Evolutionary conservation across 441 rosid species (phyloP).

Genomic region (Caryocar brasiliense): DNA sequence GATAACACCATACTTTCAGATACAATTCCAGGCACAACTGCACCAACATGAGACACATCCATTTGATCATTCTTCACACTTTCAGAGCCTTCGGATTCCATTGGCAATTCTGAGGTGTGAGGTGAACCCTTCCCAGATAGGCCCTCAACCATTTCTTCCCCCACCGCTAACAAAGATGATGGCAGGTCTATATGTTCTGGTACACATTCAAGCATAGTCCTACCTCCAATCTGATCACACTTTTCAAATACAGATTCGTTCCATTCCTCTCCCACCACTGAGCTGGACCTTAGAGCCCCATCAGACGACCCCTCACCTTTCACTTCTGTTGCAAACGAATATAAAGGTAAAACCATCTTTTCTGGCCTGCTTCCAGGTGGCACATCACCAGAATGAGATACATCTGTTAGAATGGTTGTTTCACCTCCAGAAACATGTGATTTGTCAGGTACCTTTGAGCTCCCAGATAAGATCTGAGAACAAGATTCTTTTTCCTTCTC

Average conservation of each 20-base stretch:
- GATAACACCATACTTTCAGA: neutral
- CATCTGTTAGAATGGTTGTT: constrained; percentile 1
- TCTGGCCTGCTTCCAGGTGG: neutral
- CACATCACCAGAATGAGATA: neutral
- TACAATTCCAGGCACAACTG: neutral
- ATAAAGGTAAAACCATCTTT: neutral
- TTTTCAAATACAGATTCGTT: no score
- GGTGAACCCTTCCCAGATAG: neutral
- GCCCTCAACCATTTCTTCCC: neutral
- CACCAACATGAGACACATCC: neutral
- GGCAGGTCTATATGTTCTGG: no score
- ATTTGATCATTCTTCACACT: neutral
- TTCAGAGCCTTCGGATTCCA: neutral
- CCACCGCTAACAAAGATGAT: neutral
- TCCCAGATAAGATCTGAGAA: constrained; percentile 4
- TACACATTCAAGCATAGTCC: no score
- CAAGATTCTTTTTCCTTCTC: neutral
- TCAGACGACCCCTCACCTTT: no score
- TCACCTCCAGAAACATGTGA: neutral
- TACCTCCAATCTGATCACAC: no score
- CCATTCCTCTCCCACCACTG: no score
- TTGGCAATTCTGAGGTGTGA: neutral
- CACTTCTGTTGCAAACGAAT: neutral
- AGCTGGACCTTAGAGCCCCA: no score
- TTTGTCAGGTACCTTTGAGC: neutral